Base-by-base conservation (phyloP, 2,329 filamentous ascomycete species). In the Ascochyta viciae-villosae region DNA sequence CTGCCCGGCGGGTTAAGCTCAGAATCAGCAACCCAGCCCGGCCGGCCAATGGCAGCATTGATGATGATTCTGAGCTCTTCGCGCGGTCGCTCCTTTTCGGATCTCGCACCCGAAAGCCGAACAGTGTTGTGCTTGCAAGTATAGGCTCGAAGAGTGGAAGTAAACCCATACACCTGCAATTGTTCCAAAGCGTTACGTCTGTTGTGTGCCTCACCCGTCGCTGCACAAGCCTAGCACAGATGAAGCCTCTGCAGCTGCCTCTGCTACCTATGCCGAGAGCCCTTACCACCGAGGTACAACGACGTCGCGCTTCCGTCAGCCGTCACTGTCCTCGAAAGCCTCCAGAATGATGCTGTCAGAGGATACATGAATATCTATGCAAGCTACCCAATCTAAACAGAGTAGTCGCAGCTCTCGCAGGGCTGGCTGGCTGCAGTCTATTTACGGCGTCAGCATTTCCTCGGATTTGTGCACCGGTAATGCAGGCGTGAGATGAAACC, bases 401-500 rank as follows among this genome's bases (percentile, higher is more conserved):
- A 40, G 37, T 23, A 12, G 26, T 47, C 29, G 38, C n/a, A 42
- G 24, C 7, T 12, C 41, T 33, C 33, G 35, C 29, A 15, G n/a
- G 33, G 41, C 41, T 38, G 33, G 41, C 41, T 38, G n/a, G 16
- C 22, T 33, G n/a, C 19, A 23, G 4, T 50, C 23, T 50, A 42
- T 46, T 41, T 26, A 46, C 27, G 31, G 47, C 47, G 29, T 37
- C 27, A 27, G 37, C 22, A 26, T 27, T 26, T 38, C 42, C 53
- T 51, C 43, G 38, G 15, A 44, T 43, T 26, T 47, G 47, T 43
- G 43, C 53, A 43, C 22, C 47, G 31, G 22, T 44, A 13, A 24
- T 4, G 38, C 48, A 39, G 31, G 43, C 33, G 38, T 48, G 42
- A 56, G 34, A 35, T 56, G 47, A 56, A 56, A 56, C 53, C 41